Evolutionary conservation across 75 land plant species (phyloP).

Genomic region (Selaginella moellendorffii): DNA sequence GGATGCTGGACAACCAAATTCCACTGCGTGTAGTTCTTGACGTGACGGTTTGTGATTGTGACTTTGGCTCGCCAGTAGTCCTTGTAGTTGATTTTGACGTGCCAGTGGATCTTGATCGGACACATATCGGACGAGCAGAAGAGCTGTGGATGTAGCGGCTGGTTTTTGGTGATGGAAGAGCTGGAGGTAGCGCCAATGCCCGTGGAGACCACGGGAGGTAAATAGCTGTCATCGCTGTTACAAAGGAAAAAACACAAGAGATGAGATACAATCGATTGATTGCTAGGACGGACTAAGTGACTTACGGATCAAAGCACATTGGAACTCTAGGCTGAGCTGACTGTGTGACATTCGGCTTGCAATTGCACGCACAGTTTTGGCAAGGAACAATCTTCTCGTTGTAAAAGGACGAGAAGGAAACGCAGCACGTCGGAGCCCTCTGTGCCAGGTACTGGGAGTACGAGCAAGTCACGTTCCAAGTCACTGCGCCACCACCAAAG

Average conservation of each 20-base stretch:
- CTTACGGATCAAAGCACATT: conserved; percentile 10
- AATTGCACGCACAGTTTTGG: conserved; percentile 52
- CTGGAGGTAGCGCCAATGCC: neutral
- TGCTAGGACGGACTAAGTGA: neutral
- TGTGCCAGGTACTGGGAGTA: conserved; percentile 55
- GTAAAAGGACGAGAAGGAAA: conserved; percentile 73
- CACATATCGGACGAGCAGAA: conserved; percentile 28
- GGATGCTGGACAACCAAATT: conserved; percentile 17
- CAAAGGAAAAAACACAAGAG: neutral
- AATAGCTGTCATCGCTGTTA: conserved; percentile 3
- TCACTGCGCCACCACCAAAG: conserved; percentile 34
- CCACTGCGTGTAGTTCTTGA: conserved; percentile 14
- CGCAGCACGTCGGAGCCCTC: conserved; percentile 54
- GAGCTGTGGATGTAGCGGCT: neutral
- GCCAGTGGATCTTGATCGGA: conserved; percentile 32
- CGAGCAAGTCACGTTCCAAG: conserved; percentile 73
- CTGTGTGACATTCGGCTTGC: conserved; percentile 6
- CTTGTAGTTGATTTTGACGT: conserved; percentile 22
- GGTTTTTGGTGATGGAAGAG: neutral
- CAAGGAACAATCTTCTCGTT: conserved; percentile 46
- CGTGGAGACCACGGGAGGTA: conserved; percentile 1
- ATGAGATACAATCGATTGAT: neutral
- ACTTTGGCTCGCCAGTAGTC: conserved; percentile 17
- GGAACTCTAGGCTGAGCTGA: neutral
- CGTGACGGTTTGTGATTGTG: conserved; percentile 14